phyloP scores from a whole-genome alignment of 2,329 filamentous ascomycete genomes.

The Clonostachys chloroleuca region DNA sequence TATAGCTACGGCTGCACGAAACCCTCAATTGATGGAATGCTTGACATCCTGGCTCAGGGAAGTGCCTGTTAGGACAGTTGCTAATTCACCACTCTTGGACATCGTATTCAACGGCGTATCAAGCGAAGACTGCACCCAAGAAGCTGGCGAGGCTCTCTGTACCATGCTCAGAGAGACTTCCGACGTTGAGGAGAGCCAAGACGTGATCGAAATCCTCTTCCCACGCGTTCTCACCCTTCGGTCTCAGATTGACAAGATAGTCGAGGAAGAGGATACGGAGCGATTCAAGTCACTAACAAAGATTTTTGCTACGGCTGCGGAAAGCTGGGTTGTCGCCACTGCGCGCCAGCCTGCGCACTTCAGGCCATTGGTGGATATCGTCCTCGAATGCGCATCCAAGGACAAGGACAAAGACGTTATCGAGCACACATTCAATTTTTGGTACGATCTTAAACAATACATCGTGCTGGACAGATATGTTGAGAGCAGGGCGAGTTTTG shows the following conservation, averaged over 20 bases:
- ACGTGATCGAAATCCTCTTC: conserved; percentile 77
- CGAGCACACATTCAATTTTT: conserved; percentile 91
- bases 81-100: conserved; percentile 80
- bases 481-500: conserved; percentile 69
- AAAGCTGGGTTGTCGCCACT: conserved; percentile 90
- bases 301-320: conserved; percentile 87
- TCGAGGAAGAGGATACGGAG: conserved; percentile 78
- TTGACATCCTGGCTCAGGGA: conserved; percentile 96
- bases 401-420: conserved; percentile 91
- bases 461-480: conserved; percentile 87
- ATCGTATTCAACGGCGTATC: conserved; percentile 75
- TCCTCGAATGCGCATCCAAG: conserved; percentile 85
- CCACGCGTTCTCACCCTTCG: conserved; percentile 73
- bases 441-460: conserved; percentile 98
- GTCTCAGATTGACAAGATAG: conserved; percentile 70
- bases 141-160: conserved; percentile 88
- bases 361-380: conserved; percentile 77
- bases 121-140: conserved; percentile 73
- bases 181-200: conserved; percentile 86
- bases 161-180: conserved; percentile 87
- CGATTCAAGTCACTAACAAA: conserved; percentile 84
- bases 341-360: conserved; percentile 80
- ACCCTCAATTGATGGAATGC: conserved; percentile 89
- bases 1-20: conserved; percentile 70
- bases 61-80: conserved; percentile 77